Conservation (phyloP, 179 eudicot genomes). For the Spinacia oleracea region DNA sequence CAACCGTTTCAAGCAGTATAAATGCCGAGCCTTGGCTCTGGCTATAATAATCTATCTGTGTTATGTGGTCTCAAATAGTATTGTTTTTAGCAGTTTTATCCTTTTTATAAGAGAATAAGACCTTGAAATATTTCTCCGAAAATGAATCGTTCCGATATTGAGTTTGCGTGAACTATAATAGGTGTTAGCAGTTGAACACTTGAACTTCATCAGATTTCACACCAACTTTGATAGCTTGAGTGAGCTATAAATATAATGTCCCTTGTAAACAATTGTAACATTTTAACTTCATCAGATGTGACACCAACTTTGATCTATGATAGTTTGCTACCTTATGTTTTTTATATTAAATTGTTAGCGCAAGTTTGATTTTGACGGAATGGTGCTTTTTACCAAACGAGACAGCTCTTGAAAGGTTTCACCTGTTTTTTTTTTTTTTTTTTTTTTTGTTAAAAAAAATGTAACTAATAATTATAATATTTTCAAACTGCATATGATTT, state of each 20-base stretch:
- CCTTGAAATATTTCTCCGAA: not conserved
- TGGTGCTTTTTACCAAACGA: slow-evolving; percentile 12
- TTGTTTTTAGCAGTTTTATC: not conserved
- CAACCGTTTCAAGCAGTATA: not conserved
- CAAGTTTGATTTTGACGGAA: not conserved
- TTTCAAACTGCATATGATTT: no score
- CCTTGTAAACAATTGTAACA: no score
- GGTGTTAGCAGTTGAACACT: not conserved
- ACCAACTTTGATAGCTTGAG: slow-evolving; percentile 22
- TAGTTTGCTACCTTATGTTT: slow-evolving; percentile 18
- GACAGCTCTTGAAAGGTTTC: not conserved
- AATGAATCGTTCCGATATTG: not conserved
- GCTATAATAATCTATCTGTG: not conserved
- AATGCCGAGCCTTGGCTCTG: not conserved
- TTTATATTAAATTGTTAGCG: not conserved
- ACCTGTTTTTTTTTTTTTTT: no score
- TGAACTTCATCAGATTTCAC: slow-evolving; percentile 14
- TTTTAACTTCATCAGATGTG: slow-evolving; percentile 12
- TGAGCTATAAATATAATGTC: no score
- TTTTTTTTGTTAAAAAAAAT: no score
- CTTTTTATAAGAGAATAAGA: not conserved
- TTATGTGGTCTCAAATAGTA: not conserved
- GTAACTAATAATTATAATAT: no score
- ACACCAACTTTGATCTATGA: slow-evolving; percentile 21
- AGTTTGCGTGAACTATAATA: not conserved